Conservation (phyloP, 768 basidiomycete genomes). For the Pulveroboletus sp. region DNA sequence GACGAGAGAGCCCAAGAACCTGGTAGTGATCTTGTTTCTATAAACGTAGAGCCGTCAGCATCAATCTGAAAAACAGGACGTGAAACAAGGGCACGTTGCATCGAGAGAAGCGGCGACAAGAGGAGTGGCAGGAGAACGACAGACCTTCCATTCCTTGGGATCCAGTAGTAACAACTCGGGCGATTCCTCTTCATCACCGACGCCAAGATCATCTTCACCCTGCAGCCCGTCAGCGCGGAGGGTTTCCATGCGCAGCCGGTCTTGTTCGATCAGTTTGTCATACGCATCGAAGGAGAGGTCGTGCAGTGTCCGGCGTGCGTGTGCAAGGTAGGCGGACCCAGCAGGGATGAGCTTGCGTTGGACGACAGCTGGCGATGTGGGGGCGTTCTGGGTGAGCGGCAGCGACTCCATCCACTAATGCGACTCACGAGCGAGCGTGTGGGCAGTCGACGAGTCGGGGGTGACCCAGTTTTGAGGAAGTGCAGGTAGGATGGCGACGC, state of each 20-base stretch:
- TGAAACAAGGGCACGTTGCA: background rate
- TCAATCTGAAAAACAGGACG: background rate
- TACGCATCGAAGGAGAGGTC: constrained; percentile 79
- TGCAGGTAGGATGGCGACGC: constrained; percentile 22
- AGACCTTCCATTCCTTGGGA: constrained; percentile 97
- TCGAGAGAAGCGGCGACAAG: background rate
- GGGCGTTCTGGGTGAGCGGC: constrained; percentile 4
- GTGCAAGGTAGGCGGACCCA: constrained; percentile 82
- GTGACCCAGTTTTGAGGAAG: constrained; percentile 22
- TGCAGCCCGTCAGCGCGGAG: constrained; percentile 44
- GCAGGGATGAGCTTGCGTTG: constrained; percentile 67
- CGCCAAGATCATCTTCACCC: constrained; percentile 80
- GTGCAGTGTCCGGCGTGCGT: constrained; percentile 71
- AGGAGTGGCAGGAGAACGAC: constrained; percentile 7
- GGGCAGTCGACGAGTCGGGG: constrained; percentile 11
- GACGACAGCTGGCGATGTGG: constrained; percentile 23
- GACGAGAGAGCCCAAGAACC: constrained; percentile 88
- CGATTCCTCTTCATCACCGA: constrained; percentile 86
- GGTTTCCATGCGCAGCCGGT: constrained; percentile 46
- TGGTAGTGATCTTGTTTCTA: constrained; percentile 99
- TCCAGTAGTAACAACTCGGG: constrained; percentile 68
- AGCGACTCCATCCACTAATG: background rate
- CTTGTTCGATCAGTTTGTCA: constrained; percentile 60
- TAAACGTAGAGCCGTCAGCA: constrained; percentile 5
- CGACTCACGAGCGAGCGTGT: constrained; percentile 26